Base-by-base conservation (phyloP, 116 monocot species). In the Zostera marina region DNA sequence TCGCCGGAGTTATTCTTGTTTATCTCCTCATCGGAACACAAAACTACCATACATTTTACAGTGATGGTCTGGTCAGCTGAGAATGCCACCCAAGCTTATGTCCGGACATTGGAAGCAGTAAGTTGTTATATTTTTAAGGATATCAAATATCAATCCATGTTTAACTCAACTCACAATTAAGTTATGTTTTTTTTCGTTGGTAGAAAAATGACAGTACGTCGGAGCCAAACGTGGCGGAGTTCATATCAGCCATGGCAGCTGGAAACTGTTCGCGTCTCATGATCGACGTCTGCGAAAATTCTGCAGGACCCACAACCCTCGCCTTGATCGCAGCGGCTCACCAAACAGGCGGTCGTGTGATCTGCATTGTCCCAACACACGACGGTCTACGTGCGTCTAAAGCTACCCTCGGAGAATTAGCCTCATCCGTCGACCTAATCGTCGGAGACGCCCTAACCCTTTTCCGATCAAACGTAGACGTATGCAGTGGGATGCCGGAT, bases 161-260 rank as follows among this genome's bases (percentile, higher is more conserved):
- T 1, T 23, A 12, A 23, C 6, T 44, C n/a, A n/a, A n/a, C n/a
- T n/a, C n/a, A n/a, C n/a, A 43, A 43, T 44, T 60, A 10, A 47
- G 40, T 9, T 32, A 2, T 11, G 10, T 10, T 43, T 9, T 9
- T 41, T 42, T 11, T 41, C 12, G 19, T 16, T 19, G 20, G 19
- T 19, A 42, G 43, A 59, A 41, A 19, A 19, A 43, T 6, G 74
- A 74, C 52, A 70, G 56, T 22, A 23, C 57, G 13, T 57, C 58
- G 73, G 76, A 73, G 63, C 79, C 79, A 6, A 71, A 70, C 65
- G 68, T 79, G 39, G 73, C 76, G 0, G 84, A 79, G 71, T 84
- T 79, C 70, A 51, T 84, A 2, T 84, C 84, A 10, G 84, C 84
- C n/a, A 58, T 79, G 68, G 84, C 84, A 2, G 84, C 73, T 7